phyloP scores from a whole-genome alignment of 192 early-diverging fungal species.

The Coemansia sp. region DNA sequence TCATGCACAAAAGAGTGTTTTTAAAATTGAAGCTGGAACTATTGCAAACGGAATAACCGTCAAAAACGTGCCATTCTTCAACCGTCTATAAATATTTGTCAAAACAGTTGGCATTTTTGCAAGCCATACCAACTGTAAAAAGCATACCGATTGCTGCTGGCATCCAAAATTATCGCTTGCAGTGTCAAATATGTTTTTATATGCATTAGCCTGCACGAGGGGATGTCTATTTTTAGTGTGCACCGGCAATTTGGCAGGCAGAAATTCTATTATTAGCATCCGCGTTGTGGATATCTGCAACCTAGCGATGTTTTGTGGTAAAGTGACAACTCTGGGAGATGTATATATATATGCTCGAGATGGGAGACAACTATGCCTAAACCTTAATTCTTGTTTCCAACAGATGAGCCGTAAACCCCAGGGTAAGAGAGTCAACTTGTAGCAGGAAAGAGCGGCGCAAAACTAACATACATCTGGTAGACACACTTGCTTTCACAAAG shows the following conservation, averaged over 20 bases:
- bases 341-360: conserved; percentile 1
- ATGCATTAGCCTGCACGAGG: too few species aligned
- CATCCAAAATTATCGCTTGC: too few species aligned
- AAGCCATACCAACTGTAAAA: too few species aligned
- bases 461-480: conserved; percentile 4
- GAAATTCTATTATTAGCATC: not conserved
- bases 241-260: not conserved
- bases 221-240: conserved; percentile 4
- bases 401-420: not conserved
- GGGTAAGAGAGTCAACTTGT: not conserved
- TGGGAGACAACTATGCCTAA: not conserved
- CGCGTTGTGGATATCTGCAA: not conserved
- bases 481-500: not conserved
- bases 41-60: too few species aligned
- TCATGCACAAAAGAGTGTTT: too few species aligned
- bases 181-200: too few species aligned
- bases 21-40: too few species aligned
- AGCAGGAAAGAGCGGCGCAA: not conserved
- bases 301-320: not conserved
- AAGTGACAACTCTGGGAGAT: conserved; percentile 1
- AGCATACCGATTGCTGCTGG: too few species aligned
- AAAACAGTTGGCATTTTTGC: too few species aligned
- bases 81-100: too few species aligned
- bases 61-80: too few species aligned
- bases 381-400: not conserved